Conservation (phyloP, 345 rosid genomes). For the Cardamine chenopodiifolia region DNA sequence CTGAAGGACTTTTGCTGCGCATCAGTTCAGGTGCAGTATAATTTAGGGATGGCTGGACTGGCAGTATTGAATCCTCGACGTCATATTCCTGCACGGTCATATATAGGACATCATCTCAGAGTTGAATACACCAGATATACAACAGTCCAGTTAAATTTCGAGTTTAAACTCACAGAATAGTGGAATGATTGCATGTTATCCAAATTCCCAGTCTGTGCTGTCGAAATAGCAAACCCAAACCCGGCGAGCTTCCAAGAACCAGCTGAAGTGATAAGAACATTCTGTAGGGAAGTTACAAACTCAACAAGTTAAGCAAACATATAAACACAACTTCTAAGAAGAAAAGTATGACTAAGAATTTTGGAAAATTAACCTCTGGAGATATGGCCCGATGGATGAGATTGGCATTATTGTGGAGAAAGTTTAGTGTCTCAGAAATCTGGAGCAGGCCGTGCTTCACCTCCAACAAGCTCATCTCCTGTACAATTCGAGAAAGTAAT, state of each 20-base stretch:
- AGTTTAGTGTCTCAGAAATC: conserved; percentile 82
- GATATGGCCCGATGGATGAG: conserved; percentile 89
- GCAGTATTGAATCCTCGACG: conserved; percentile 88
- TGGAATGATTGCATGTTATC: conserved; percentile 72
- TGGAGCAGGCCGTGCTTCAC: conserved; percentile 95
- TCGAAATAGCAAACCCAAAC: conserved; percentile 80
- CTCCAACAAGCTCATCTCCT: conserved; percentile 90
- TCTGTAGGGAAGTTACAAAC: conserved; percentile 51
- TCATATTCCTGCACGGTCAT: conserved; percentile 76
- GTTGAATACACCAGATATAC: conserved; percentile 7
- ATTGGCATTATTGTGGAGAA: conserved; percentile 82
- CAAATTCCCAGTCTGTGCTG: conserved; percentile 63
- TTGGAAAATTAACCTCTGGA: conserved; percentile 68
- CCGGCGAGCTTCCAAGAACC: conserved; percentile 99
- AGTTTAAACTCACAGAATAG: conserved; percentile 70
- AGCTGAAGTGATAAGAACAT: conserved; percentile 77
- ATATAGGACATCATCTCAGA: conserved; percentile 2
- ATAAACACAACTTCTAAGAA: background rate
- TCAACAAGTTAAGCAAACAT: conserved; percentile 4
- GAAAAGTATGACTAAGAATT: background rate
- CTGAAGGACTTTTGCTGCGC: conserved; percentile 70
- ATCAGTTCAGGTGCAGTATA: conserved; percentile 95
- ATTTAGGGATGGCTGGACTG: conserved; percentile 90
- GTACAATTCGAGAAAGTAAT: background rate
- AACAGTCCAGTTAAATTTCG: background rate